These are phyloP conservation scores for Sporothrix sp. DNA, from an alignment of 2,329 filamentous ascomycete species.

Conservation along the genomic window DNA sequence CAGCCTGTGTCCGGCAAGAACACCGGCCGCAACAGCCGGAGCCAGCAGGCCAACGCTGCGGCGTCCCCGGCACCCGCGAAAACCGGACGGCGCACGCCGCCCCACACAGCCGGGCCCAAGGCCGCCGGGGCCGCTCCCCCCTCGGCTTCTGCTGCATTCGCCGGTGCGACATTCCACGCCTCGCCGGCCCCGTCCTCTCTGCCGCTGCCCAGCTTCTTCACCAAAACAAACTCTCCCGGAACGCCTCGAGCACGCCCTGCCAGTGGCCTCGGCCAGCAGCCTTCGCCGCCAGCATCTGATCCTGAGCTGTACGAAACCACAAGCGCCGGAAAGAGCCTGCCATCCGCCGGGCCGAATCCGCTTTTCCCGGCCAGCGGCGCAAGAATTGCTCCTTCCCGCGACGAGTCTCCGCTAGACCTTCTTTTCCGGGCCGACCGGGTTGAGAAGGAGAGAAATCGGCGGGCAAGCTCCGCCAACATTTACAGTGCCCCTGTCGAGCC, in stretches of 20 bases:
- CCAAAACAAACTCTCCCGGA: slow-evolving; percentile 58
- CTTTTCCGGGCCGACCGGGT: slow-evolving; percentile 82
- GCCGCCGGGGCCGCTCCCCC: slow-evolving; percentile 19
- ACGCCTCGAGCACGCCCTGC: slow-evolving; percentile 41
- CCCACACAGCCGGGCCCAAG: slow-evolving; percentile 35
- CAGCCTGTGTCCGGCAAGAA: slow-evolving; percentile 20
- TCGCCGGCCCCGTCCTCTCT: slow-evolving; percentile 85
- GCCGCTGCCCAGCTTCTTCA: slow-evolving; percentile 79
- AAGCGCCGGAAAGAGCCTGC: no score
- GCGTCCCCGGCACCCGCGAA: slow-evolving; percentile 34
- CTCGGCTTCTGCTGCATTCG: slow-evolving; percentile 62
- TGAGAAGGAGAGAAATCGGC: slow-evolving; percentile 55
- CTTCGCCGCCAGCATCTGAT: slow-evolving; percentile 44
- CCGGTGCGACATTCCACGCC: slow-evolving; percentile 87
- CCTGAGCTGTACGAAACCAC: no score
- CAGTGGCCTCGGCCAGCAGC: slow-evolving; percentile 32
- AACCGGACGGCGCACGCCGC: slow-evolving; percentile 35
- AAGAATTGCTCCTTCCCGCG: slow-evolving; percentile 25
- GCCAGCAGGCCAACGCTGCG: slow-evolving; percentile 24
- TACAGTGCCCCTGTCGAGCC: slow-evolving; percentile 31
- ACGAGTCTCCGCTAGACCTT: slow-evolving; percentile 75
- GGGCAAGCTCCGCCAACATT: slow-evolving; percentile 41
- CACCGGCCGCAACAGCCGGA: slow-evolving; percentile 24
- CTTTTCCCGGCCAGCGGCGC: slow-evolving; percentile 19
- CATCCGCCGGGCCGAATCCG: slow-evolving; percentile 16